Percentiles rank a stretch among this genome's conserved stretches.
Conservation (phyloP, 225 moss, liverwort and hornwort genomes). For the Rhytidiadelphus loreus region DNA sequence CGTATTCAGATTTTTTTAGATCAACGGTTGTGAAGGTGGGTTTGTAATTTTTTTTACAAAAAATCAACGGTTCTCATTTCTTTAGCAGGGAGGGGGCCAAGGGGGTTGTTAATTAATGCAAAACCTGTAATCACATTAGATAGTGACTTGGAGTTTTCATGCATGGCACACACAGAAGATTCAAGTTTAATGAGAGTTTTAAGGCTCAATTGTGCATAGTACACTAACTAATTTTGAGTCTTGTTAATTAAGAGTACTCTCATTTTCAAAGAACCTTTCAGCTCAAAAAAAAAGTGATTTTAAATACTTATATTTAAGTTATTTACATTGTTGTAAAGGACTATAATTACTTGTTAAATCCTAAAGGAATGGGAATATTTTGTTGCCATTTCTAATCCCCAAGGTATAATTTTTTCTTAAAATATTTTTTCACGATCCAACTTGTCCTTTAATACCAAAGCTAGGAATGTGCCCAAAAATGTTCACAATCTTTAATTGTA, state of each 20-base stretch:
- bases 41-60: too few species aligned
- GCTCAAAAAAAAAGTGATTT: neutral
- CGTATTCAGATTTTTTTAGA: too few species aligned
- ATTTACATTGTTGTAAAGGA: neutral
- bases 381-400: neutral
- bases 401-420: too few species aligned
- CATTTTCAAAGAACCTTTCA: neutral
- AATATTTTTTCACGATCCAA: neutral
- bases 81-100: too few species aligned
- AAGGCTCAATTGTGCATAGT: neutral
- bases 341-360: accelerated
- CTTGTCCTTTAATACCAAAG: neutral
- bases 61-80: too few species aligned
- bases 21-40: too few species aligned
- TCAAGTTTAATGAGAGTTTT: too few species aligned
- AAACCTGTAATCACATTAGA: too few species aligned
- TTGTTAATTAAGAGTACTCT: neutral
- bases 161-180: accelerated
- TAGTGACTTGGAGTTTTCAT: neutral
- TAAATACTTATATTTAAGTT: neutral
- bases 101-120: too few species aligned
- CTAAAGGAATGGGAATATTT: neutral
- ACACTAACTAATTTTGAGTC: neutral
- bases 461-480: neutral
- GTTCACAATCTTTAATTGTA: neutral